Evolutionary conservation across 495 filamentous ascomycete genomes (phyloP), one percentile per base, ranked within the genome.

Genomic region (Penicillium roqueforti): DNA sequence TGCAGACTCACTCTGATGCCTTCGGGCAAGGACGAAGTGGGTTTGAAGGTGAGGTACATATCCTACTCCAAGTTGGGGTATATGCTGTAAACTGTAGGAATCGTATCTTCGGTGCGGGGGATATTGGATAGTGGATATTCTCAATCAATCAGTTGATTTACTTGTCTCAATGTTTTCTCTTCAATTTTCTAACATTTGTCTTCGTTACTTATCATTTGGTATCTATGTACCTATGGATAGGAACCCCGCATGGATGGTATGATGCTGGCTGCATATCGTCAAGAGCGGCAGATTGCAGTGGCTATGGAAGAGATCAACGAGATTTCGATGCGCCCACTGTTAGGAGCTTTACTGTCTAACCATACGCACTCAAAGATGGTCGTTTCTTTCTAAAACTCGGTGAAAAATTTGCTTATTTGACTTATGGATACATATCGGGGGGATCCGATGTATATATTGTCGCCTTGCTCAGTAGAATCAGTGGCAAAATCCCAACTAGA

Each of bases 21-120:
- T 54, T 61, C 34, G 50, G 54, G 58, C 63, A 54, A 63, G 61
- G 71, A 74, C 37, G 71, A 56, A 57, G 65, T 63, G 65, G 58
- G 76, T 80, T 80, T 80, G 76, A 80, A 58, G 74, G 70, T 72
- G 73, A 80, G 77, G 66, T 56, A 80, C 74, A 80, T 70, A 39
- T 13, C n/a, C 22, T 39, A 4, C 19, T 38, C 38, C 18, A 29
- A 6, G 3, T 37, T 26, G 45, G n/a, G 13, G n/a, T 26, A n/a
- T 48, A 41, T 44, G 20, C 28, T 26, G 50, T 45, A 48, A 2
- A 16, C n/a, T 36, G 32, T 36, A 36, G 32, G 14, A 16, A 7
- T n/a, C 32, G 14, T 16, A 36, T n/a, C n/a, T 36, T 8, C 32
- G n/a, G 7, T 36, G n/a, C 7, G 14, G 14, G 28, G n/a, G n/a